A percentile compares a stretch with the other conserved stretches of the same genome.
Conservation (phyloP, 2,329 filamentous ascomycete genomes). For the Tothia fuscella region DNA sequence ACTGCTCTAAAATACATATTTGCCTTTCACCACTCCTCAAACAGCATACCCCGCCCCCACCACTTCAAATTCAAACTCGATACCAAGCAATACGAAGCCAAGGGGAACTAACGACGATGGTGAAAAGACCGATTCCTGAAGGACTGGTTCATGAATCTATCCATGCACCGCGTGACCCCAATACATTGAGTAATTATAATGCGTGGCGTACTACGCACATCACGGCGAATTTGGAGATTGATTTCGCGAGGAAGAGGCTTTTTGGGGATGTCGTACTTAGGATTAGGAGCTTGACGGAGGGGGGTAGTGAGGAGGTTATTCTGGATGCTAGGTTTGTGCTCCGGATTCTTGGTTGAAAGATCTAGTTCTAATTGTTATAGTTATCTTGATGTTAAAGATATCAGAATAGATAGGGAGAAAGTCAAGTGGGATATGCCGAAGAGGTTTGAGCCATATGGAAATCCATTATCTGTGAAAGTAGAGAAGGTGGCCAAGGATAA, state of each 20-base stretch:
- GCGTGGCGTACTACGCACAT: constrained; percentile 79
- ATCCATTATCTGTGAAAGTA: constrained; percentile 52
- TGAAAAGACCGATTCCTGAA: too few species aligned
- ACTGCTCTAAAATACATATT: too few species aligned
- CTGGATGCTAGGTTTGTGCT: constrained; percentile 59
- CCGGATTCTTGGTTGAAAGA: background rate
- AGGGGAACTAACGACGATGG: too few species aligned
- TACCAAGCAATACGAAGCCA: too few species aligned
- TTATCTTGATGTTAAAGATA: constrained; percentile 58
- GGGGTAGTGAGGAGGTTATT: constrained; percentile 61
- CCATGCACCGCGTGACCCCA: constrained; percentile 58
- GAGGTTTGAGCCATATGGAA: constrained; percentile 61
- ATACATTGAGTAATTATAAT: constrained; percentile 85
- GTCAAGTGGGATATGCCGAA: constrained; percentile 60
- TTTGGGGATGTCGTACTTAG: constrained; percentile 65
- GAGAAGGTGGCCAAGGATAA: constrained; percentile 35
- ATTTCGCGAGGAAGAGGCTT: constrained; percentile 70
- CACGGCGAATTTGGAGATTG: constrained; percentile 65
- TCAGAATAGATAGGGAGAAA: constrained; percentile 55
- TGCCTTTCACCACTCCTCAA: too few species aligned
- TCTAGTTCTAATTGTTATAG: constrained; percentile 22
- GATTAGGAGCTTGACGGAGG: constrained; percentile 65
- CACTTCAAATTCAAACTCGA: too few species aligned
- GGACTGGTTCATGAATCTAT: constrained; percentile 24
- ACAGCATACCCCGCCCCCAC: too few species aligned